Evolutionary conservation across 75 land plant genomes (phyloP).

Genomic region (Larix kaempferi): DNA sequence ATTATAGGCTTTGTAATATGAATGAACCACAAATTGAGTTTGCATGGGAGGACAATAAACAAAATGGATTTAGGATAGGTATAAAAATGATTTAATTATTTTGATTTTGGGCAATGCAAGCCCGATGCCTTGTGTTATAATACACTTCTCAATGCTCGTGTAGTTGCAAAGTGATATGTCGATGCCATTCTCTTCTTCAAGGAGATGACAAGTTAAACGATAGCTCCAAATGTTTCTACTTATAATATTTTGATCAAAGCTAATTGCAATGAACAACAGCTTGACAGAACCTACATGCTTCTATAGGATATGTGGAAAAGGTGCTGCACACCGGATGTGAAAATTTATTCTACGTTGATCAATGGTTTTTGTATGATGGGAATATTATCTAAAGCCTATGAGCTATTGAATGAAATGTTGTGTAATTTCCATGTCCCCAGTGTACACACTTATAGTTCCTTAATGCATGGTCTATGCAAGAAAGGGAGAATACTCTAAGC

Average conservation of each 20-base stretch:
- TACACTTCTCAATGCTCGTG: no score
- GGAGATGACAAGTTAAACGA: slow-evolving; percentile 17
- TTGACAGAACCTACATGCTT: slow-evolving; percentile 24
- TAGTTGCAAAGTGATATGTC: slow-evolving; percentile 28
- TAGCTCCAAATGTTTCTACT: no score
- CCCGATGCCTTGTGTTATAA: slow-evolving; percentile 46
- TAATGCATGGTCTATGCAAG: slow-evolving; percentile 60
- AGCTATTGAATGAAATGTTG: slow-evolving; percentile 49
- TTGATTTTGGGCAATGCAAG: slow-evolving; percentile 38
- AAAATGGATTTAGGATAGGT: no score
- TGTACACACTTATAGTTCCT: slow-evolving; percentile 40
- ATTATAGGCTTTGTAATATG: no score
- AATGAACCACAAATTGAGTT: no score
- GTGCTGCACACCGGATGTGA: slow-evolving; percentile 42
- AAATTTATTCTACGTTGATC: slow-evolving; percentile 65
- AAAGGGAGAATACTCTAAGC: slow-evolving; percentile 45
- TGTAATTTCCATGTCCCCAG: slow-evolving; percentile 30
- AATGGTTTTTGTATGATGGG: slow-evolving; percentile 55
- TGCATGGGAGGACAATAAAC: no score
- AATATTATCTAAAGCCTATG: slow-evolving; percentile 30
- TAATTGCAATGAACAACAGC: slow-evolving; percentile 27
- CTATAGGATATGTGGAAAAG: slow-evolving; percentile 23
- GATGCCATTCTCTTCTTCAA: slow-evolving; percentile 39
- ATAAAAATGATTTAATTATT: no score
- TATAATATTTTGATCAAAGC: no score